phyloP scores from a whole-genome alignment of 352 stramenopile species.

The Globisporangium mamillatum region DNA sequence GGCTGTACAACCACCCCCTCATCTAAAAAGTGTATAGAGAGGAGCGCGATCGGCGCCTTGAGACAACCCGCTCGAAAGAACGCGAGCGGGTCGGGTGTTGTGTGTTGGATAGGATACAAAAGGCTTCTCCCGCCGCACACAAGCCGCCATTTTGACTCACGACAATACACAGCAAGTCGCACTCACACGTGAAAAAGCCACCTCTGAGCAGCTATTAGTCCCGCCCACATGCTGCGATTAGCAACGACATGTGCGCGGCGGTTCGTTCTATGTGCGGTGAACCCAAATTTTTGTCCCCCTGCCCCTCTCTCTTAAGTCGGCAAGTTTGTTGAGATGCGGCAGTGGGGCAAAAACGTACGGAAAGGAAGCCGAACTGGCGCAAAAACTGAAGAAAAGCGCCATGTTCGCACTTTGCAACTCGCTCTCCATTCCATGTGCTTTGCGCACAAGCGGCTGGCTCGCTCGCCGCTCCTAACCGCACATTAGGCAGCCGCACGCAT shows the following conservation, averaged over 20 bases:
- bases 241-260: not conserved
- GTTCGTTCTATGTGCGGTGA: not conserved
- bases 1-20: not conserved
- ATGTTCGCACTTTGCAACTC: not conserved
- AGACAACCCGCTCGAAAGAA: not conserved
- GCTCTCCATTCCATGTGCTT: conserved; percentile 5
- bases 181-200: not conserved
- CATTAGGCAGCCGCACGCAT: not conserved
- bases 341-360: not conserved
- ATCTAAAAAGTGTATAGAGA: conserved; percentile 1
- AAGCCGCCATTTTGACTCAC: not conserved
- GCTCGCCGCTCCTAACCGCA: not conserved
- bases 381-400: not conserved
- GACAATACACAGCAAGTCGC: too few relatives aligned
- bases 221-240: not conserved
- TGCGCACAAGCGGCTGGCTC: not conserved
- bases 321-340: not conserved
- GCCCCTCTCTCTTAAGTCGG: not conserved
- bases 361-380: too few relatives aligned
- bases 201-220: not conserved
- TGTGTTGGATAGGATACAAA: not conserved
- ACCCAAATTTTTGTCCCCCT: not conserved
- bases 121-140: not conserved
- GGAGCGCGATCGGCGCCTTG: not conserved
- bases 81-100: too few relatives aligned